Base-by-base conservation (phyloP, 164 flowering plant species). In the Aristolochia fimbriata region DNA sequence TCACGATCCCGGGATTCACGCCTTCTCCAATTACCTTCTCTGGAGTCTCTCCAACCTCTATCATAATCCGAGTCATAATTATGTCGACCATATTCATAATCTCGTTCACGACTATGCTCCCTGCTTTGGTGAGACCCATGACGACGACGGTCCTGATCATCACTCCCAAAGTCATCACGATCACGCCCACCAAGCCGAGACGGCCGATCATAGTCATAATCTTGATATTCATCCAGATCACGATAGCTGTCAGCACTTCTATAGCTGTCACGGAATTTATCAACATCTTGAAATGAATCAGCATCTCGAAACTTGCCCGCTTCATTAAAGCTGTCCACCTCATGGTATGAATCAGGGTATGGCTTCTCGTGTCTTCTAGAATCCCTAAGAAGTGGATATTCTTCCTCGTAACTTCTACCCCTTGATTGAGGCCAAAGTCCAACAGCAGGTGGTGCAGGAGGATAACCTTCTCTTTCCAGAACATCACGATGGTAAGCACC, bases 41-140 rank as follows among this genome's bases (percentile, higher is more conserved):
- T 30, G 14, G 54, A 61, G 45, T 90, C 96, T 74, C 90, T 86
- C 67, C 84, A 77, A 20, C 87, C 81, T 69, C 86, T 76, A 0
- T 93, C 97, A 78, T 84, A 74, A 65, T 93, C 97, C 63, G 96
- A 88, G 77, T 90, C 99, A 78, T 88, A 83, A 69, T 93, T 79
- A 56, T 71, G 78, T 58, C 93, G 77, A 15, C 83, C 79, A 70
- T 77, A 70, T 46, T 83, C 92, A 77, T 80, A 79, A 69, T 91
- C 97, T 68, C 84, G 88, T 54, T 93, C 99, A 67, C 80, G 89
- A 59, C 97, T 93, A 55, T 71, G 79, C 67, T 79, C 97, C 71
- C 97, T 78, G 61, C 62, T 77, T 56, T 71, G 84, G 62, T 75
- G 85, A 41, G 91, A 65, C 47, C 33, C 16, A 55, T 85, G 86